These are phyloP conservation scores for Elymus sibiricus DNA, from an alignment of 176 grass and related monocot species.

Conservation along the genomic window DNA sequence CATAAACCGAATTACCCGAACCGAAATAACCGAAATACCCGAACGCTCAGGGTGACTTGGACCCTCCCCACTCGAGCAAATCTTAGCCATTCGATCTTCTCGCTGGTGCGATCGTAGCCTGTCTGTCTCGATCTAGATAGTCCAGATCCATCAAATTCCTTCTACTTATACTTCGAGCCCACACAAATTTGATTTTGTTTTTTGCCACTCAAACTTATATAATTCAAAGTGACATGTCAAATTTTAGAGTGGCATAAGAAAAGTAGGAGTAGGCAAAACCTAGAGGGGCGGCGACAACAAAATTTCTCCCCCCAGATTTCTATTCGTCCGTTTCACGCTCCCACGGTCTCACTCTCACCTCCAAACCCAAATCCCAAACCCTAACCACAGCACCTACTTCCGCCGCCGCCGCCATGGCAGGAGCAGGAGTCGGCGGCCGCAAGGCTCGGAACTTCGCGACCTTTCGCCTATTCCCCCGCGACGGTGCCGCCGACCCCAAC, in stretches of 20 bases:
- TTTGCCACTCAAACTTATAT: no score
- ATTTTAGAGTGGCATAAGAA: no score
- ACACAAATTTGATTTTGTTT: no score
- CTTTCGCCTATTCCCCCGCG: constrained; percentile 75
- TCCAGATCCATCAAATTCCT: neutral
- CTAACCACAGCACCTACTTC: neutral
- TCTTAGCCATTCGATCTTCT: no score
- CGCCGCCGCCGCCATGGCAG: constrained; percentile 45
- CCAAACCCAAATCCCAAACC: constrained; percentile 27
- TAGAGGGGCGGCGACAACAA: no score
- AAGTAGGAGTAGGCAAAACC: no score
- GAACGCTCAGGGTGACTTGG: no score
- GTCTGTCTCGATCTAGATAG: neutral
- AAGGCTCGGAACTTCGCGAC: constrained; percentile 79
- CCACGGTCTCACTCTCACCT: neutral
- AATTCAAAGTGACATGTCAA: no score
- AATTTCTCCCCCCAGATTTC: neutral
- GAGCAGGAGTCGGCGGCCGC: constrained; percentile 25
- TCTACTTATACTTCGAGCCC: neutral
- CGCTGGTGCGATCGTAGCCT: neutral
- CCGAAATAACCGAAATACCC: no score
- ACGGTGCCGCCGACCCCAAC: constrained; percentile 47
- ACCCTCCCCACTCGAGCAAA: no score
- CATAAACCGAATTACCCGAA: no score
- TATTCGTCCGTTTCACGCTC: neutral